Evolutionary conservation across 768 basidiomycete species (phyloP).

Genomic region (Imleria badia): DNA sequence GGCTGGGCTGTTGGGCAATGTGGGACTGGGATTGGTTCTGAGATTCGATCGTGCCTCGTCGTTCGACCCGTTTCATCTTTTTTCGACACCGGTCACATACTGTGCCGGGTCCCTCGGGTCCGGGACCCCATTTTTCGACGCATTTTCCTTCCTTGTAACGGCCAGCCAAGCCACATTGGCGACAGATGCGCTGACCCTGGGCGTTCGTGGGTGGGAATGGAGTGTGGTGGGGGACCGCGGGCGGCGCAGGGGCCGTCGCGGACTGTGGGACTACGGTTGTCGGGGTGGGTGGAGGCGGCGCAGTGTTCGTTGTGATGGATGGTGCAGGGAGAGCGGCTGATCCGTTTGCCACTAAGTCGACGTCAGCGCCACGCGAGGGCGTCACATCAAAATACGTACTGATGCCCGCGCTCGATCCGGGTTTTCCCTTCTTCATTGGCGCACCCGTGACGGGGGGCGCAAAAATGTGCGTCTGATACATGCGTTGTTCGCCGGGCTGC

Average conservation of each 20-base stretch:
- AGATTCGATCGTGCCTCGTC: slow-evolving; percentile 62
- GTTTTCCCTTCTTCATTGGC: slow-evolving; percentile 66
- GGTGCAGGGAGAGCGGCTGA: slow-evolving; percentile 17
- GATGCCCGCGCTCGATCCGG: slow-evolving; percentile 19
- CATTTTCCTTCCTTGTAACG: slow-evolving; percentile 84
- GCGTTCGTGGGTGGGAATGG: slow-evolving; percentile 43
- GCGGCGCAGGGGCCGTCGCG: background rate
- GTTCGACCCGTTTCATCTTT: slow-evolving; percentile 83
- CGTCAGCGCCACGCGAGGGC: slow-evolving; percentile 14
- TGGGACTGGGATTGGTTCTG: slow-evolving; percentile 26
- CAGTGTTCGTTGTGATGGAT: slow-evolving; percentile 7
- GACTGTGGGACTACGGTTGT: slow-evolving; percentile 10
- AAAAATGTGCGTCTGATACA: slow-evolving; percentile 68
- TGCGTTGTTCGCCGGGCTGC: slow-evolving; percentile 38
- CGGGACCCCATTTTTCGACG: slow-evolving; percentile 87
- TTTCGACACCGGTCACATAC: slow-evolving; percentile 86
- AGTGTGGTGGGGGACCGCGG: slow-evolving; percentile 7
- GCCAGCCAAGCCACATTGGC: slow-evolving; percentile 71
- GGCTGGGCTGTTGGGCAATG: slow-evolving; percentile 10
- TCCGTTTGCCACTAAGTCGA: slow-evolving; percentile 19
- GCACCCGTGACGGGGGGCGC: slow-evolving; percentile 73
- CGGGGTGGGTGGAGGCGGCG: slow-evolving; percentile 18
- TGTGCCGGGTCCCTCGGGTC: slow-evolving; percentile 79
- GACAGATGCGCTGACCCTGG: slow-evolving; percentile 71
- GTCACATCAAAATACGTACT: slow-evolving; percentile 17